phyloP scores from a whole-genome alignment of 1,284 basidiomycete species.

The Naganishia liquefaciens region DNA sequence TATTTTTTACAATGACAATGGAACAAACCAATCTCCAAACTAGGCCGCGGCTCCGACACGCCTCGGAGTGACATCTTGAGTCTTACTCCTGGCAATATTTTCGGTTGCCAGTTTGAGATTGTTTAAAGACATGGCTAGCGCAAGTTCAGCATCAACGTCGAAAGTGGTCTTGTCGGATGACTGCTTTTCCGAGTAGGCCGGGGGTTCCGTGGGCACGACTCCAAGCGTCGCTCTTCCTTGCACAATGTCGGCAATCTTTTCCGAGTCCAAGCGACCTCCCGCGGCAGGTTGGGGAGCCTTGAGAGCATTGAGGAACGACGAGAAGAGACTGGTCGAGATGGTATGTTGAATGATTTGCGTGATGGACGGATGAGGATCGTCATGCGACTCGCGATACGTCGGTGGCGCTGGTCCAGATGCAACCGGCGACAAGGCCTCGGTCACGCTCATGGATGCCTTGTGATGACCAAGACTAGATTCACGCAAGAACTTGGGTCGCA shows the following conservation, averaged over 20 bases:
- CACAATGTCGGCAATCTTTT: constrained; percentile 55
- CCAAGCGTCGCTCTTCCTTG: constrained; percentile 51
- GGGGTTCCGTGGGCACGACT: constrained; percentile 41
- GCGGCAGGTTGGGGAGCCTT: constrained; percentile 36
- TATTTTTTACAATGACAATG: no score
- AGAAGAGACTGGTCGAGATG: constrained; percentile 51
- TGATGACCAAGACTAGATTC: constrained; percentile 8
- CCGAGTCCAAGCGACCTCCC: constrained; percentile 43
- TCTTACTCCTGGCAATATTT: constrained; percentile 25
- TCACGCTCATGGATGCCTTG: constrained; percentile 6
- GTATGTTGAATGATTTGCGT: constrained; percentile 44
- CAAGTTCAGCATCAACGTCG: constrained; percentile 28
- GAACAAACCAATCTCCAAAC: background rate
- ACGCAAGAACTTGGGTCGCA: constrained; percentile 53
- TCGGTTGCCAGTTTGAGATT: constrained; percentile 33
- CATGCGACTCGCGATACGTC: constrained; percentile 35
- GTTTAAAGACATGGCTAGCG: constrained; percentile 29
- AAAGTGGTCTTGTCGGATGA: background rate
- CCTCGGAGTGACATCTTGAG: background rate
- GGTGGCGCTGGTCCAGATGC: constrained; percentile 35
- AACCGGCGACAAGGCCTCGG: constrained; percentile 6
- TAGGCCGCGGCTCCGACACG: background rate
- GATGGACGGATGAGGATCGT: constrained; percentile 13
- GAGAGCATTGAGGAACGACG: constrained; percentile 56
- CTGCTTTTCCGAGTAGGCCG: constrained; percentile 7